A percentile compares a stretch with the other conserved stretches of the same genome.
These are phyloP conservation scores for Pythium coloratum DNA, from an alignment of 352 stramenopile genomes.

Conservation along the genomic window DNA sequence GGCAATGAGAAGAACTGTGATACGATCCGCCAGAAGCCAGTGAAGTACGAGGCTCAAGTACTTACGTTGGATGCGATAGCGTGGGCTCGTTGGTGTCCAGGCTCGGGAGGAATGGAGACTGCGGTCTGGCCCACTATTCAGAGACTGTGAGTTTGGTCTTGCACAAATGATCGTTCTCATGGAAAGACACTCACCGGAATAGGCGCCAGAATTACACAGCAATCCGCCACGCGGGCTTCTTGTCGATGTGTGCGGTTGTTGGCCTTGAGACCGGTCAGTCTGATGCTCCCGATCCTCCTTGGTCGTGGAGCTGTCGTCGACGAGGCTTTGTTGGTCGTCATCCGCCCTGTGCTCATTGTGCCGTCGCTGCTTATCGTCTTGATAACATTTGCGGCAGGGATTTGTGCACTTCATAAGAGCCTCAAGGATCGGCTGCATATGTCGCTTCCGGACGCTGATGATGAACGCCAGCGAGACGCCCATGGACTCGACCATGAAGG, in stretches of 20 bases:
- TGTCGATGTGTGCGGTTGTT: not conserved
- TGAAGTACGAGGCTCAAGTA: not conserved
- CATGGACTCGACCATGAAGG: conserved; percentile 22
- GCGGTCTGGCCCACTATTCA: conserved; percentile 26
- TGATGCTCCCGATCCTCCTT: not conserved
- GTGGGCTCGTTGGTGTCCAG: conserved; percentile 25
- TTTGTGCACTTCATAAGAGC: not conserved
- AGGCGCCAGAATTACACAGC: conserved; percentile 27
- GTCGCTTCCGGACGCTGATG: conserved; percentile 23
- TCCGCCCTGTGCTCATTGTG: not conserved
- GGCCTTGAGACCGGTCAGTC: not conserved
- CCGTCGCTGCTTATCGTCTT: not conserved
- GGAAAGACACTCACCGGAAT: conserved; percentile 16
- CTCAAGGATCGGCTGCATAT: conserved; percentile 10
- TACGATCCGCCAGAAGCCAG: not conserved
- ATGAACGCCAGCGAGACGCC: conserved; percentile 20
- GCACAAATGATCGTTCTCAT: not conserved
- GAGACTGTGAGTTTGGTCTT: not conserved
- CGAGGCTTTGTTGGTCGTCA: not conserved
- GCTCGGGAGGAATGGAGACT: conserved; percentile 36
- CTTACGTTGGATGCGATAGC: conserved; percentile 23
- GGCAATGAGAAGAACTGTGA: not conserved
- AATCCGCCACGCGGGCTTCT: not conserved
- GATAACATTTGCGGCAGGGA: not conserved
- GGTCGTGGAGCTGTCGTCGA: not conserved